phyloP scores from a whole-genome alignment of 495 filamentous ascomycete genomes.

The Tuber calosporum region DNA sequence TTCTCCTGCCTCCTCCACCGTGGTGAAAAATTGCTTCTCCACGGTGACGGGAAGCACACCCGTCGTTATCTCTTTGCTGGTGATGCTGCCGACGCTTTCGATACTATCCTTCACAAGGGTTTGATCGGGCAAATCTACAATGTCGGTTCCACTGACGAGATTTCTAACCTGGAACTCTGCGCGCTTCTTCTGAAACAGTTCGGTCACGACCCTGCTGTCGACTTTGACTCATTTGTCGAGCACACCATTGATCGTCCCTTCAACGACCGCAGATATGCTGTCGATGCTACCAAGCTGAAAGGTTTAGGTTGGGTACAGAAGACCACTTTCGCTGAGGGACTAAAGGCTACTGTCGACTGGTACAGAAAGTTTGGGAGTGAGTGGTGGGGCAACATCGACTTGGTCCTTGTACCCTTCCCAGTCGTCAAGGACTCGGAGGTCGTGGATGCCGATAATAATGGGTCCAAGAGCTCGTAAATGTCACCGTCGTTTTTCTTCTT shows the following conservation, averaged over 20 bases:
- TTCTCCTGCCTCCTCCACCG: constrained; percentile 60
- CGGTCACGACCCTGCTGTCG: constrained; percentile 38
- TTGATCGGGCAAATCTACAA: constrained; percentile 63
- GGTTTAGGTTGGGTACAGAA: constrained; percentile 62
- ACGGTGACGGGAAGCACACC: constrained; percentile 61
- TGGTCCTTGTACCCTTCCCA: constrained; percentile 55
- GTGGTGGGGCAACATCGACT: constrained; percentile 71
- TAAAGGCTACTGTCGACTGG: constrained; percentile 63
- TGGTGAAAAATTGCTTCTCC: constrained; percentile 54
- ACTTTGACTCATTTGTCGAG: constrained; percentile 51
- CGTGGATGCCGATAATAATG: constrained; percentile 29
- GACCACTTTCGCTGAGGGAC: constrained; percentile 54
- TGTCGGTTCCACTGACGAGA: constrained; percentile 60
- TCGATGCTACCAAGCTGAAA: constrained; percentile 59
- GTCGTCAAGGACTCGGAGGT: constrained; percentile 48
- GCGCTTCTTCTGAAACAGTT: constrained; percentile 52
- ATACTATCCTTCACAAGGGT: constrained; percentile 68
- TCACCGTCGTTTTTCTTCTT: neutral
- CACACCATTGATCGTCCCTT: constrained; percentile 65
- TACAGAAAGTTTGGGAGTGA: constrained; percentile 54
- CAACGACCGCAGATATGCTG: constrained; percentile 63
- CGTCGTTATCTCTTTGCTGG: constrained; percentile 63
- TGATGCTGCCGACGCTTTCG: constrained; percentile 69
- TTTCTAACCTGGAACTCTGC: constrained; percentile 58
- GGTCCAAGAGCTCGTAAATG: neutral